Conservation (phyloP, 805 yeast genomes). For the Ogataea sp. region DNA sequence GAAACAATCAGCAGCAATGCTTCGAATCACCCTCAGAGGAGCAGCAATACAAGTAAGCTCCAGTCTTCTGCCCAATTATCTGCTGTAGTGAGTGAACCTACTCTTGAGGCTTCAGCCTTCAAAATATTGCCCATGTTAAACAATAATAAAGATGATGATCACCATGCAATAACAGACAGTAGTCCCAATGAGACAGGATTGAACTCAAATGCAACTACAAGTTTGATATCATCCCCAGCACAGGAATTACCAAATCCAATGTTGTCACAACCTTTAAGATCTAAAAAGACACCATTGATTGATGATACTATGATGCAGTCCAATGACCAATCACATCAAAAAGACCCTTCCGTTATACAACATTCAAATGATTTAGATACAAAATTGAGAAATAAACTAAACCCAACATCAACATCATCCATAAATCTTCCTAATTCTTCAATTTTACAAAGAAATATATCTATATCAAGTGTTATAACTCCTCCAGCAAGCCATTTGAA, state of each 20-base stretch:
- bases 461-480: too few species aligned
- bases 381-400: too few species aligned
- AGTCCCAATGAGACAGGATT: too few species aligned
- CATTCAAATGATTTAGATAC: too few species aligned
- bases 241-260: background rate
- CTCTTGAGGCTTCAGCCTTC: background rate
- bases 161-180: too few species aligned
- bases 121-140: conserved; percentile 1
- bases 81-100: background rate
- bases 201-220: too few species aligned
- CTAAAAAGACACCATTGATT: background rate
- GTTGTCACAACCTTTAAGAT: background rate
- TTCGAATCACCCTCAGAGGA: background rate
- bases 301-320: background rate
- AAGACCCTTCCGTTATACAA: too few species aligned
- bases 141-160: background rate
- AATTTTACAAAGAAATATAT: too few species aligned
- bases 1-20: background rate
- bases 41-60: background rate
- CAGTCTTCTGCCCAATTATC: background rate
- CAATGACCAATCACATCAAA: background rate
- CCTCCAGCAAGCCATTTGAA: too few species aligned
- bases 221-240: background rate
- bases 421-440: background rate
- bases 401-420: background rate